phyloP scores from a whole-genome alignment of 257 asterid species.

The Solanum boliviense region DNA sequence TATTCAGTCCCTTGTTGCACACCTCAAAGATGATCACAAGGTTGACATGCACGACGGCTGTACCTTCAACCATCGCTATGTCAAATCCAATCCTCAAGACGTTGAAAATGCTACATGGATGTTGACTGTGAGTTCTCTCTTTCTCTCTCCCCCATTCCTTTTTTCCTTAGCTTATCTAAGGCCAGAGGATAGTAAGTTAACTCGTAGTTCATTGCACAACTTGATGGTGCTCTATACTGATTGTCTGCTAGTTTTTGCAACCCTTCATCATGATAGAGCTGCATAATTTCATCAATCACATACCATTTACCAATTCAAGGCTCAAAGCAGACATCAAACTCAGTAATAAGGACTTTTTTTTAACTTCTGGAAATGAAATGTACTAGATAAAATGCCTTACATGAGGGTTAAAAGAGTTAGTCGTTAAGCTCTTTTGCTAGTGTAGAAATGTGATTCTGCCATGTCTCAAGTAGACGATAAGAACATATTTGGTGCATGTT shows the following conservation, averaged over 20 bases:
- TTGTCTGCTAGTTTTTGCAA: neutral
- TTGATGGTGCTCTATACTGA: neutral
- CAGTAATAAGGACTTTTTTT: neutral
- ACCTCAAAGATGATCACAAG: slow-evolving; percentile 30
- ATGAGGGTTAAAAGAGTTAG: neutral
- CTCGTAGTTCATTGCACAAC: neutral
- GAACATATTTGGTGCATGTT: neutral
- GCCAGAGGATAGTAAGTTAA: neutral
- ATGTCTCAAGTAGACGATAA: neutral
- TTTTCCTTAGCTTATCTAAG: neutral
- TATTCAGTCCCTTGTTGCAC: slow-evolving; percentile 18
- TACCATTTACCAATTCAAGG: neutral
- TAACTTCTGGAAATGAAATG: neutral
- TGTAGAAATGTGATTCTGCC: neutral
- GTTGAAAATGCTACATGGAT: slow-evolving; percentile 35
- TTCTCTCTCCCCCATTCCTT: neutral
- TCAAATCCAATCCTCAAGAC: slow-evolving; percentile 27
- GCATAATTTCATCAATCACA: neutral
- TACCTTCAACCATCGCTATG: slow-evolving; percentile 37
- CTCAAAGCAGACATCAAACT: neutral
- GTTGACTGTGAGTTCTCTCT: slow-evolving; percentile 24
- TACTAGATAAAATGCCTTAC: neutral
- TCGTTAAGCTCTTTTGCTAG: neutral
- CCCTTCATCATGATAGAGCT: neutral
- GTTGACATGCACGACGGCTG: slow-evolving; percentile 30